Base-by-base conservation (phyloP, 208 protist genomes). In the Acanthamoeba culbertsoni region DNA sequence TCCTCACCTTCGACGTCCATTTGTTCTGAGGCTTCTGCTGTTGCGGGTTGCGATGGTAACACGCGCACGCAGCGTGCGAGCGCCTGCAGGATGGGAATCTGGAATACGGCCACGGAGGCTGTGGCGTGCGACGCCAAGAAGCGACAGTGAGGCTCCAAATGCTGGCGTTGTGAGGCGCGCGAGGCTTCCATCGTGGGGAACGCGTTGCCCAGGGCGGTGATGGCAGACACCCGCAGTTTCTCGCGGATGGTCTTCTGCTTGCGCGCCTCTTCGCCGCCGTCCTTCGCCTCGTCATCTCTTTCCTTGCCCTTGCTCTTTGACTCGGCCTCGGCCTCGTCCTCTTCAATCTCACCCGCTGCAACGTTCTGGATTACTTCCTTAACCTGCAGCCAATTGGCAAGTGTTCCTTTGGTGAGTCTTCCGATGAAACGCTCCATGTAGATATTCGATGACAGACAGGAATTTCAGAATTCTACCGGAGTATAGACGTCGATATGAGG, bases 401-500 rank as follows among this genome's bases (percentile, higher is more conserved):
- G 26, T 37, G 31, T 45, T 73, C 62, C 35, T 88, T 6, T 10
- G 59, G n/a, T 46, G 55, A 26, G 37, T 31, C 20, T 33, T 33
- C 53, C 20, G 12, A 40, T 73, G 86, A 46, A 8, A 77, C 31
- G 23, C 37, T 53, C 18, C 7, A 26, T 8, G 28, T 68, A 18
- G 23, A 14, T 86, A 20, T 37, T 31, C 8, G 35, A 3, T 23
- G 51, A 37, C 62, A 37, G 14, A 40, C n/a, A 84, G n/a, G n/a
- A n/a, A n/a, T n/a, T n/a, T n/a, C n/a, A n/a, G n/a, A n/a, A n/a
- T n/a, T n/a, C n/a, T 0, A 94, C 86, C n/a, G 79, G 63, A 4
- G 68, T 33, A 51, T 93, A 95, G 3, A 94, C 73, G 79, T 95
- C 93, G 14, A 86, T 59, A 23, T 71, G 14, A 8, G 90, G 35